phyloP scores from a whole-genome alignment of 768 basidiomycete species.

The Boletus edulis region DNA sequence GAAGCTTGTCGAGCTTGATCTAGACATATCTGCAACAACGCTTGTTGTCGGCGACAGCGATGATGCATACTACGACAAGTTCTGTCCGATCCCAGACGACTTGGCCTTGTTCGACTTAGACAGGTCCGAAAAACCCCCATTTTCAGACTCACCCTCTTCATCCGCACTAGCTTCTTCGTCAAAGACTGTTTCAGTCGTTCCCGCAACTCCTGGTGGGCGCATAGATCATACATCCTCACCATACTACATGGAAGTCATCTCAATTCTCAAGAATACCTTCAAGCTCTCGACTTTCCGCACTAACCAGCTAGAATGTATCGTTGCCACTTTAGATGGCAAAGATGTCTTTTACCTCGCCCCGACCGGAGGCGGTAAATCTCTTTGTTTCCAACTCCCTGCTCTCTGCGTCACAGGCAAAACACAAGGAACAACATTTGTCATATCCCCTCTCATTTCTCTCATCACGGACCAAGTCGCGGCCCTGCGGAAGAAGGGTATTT shows the following conservation, averaged over 20 bases:
- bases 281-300: constrained; percentile 63
- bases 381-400: constrained; percentile 90
- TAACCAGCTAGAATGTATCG: constrained; percentile 87
- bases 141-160: constrained; percentile 5
- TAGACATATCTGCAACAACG: constrained; percentile 17
- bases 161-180: constrained; percentile 8
- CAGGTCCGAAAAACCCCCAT: constrained; percentile 6
- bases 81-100: constrained; percentile 34
- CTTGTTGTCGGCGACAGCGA: constrained; percentile 38
- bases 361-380: constrained; percentile 89
- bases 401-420: constrained; percentile 71
- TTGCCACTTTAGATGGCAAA: constrained; percentile 69
- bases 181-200: not conserved
- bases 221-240: constrained; percentile 33
- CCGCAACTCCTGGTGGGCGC: constrained; percentile 4
- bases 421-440: constrained; percentile 81
- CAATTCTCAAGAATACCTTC: constrained; percentile 46
- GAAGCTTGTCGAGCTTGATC: constrained; percentile 21
- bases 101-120: constrained; percentile 13
- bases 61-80: constrained; percentile 45
- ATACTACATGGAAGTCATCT: constrained; percentile 30
- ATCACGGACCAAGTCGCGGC: constrained; percentile 87
- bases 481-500: constrained; percentile 59
- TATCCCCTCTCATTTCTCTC: constrained; percentile 84
- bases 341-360: constrained; percentile 97